These are phyloP conservation scores for Capsella rubella DNA, from an alignment of 441 rosid species.

Conservation along the genomic window DNA sequence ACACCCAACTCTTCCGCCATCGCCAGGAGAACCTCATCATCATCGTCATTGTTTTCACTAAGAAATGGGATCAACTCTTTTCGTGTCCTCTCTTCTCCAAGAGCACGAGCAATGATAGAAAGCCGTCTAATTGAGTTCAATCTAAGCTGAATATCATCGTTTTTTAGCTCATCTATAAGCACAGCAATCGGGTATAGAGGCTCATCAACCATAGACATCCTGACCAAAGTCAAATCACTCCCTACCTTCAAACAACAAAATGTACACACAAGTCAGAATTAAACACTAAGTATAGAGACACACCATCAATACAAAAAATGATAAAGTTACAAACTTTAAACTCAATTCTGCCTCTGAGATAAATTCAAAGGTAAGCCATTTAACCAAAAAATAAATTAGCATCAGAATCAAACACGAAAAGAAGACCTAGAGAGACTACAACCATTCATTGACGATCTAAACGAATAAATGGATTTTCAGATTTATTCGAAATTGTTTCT, in stretches of 20 bases:
- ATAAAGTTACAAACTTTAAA: neutral
- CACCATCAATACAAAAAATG: neutral
- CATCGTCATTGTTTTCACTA: constrained; percentile 93
- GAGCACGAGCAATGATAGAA: constrained; percentile 92
- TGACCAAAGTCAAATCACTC: neutral
- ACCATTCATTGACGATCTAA: constrained; percentile 4
- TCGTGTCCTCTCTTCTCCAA: constrained; percentile 88
- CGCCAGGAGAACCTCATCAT: constrained; percentile 90
- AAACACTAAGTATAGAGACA: neutral
- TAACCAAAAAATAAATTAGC: neutral
- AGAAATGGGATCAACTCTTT: constrained; percentile 90
- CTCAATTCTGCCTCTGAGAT: neutral
- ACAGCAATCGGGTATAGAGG: constrained; percentile 88
- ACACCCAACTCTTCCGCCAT: constrained; percentile 93
- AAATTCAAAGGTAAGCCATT: neutral
- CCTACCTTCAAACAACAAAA: neutral
- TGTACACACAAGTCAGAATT: constrained; percentile 4
- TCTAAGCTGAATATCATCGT: constrained; percentile 89
- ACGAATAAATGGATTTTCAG: neutral
- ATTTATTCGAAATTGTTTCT: neutral
- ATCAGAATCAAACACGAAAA: neutral
- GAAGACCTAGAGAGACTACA: constrained; percentile 23
- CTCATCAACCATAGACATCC: constrained; percentile 80
- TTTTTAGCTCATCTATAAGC: constrained; percentile 85
- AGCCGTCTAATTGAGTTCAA: constrained; percentile 82